phyloP scores from a whole-genome alignment of 345 rosid species.

The Salix koriyanagi region DNA sequence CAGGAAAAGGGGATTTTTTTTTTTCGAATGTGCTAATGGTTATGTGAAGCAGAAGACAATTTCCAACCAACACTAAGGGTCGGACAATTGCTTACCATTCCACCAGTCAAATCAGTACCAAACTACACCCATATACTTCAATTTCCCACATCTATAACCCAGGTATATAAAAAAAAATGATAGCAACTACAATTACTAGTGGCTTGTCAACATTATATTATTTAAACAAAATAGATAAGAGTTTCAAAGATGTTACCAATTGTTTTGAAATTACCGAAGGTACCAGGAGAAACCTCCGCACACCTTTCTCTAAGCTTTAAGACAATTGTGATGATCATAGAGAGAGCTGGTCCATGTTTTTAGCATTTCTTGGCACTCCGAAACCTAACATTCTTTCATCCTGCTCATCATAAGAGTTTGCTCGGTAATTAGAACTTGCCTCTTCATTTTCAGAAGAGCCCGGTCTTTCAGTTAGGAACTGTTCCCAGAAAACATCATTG shows the following conservation, averaged over 20 bases:
- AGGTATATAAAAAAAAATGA: neutral
- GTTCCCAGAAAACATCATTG: slow-evolving; percentile 96
- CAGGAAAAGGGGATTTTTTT: neutral
- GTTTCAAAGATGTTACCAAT: neutral
- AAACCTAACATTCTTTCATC: slow-evolving; percentile 47
- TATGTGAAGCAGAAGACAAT: neutral
- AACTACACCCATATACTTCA: neutral
- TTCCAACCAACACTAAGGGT: neutral
- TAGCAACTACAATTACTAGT: neutral
- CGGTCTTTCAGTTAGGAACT: slow-evolving; percentile 86
- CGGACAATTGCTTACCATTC: neutral
- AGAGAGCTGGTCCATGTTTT: slow-evolving; percentile 61
- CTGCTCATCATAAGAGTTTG: slow-evolving; percentile 51
- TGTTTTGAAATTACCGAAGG: neutral
- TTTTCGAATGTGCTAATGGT: neutral
- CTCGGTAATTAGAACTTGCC: slow-evolving; percentile 69
- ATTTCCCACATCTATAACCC: neutral
- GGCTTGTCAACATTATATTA: slow-evolving; percentile 8
- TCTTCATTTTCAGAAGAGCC: slow-evolving; percentile 81
- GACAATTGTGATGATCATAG: slow-evolving; percentile 37
- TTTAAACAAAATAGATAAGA: neutral
- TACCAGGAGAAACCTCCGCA: slow-evolving; percentile 7
- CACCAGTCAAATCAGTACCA: neutral
- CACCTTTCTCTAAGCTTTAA: slow-evolving; percentile 10
- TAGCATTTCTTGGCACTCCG: slow-evolving; percentile 40